Base-by-base conservation (phyloP, 768 basidiomycete genomes). In the Termitomyces sp. region DNA sequence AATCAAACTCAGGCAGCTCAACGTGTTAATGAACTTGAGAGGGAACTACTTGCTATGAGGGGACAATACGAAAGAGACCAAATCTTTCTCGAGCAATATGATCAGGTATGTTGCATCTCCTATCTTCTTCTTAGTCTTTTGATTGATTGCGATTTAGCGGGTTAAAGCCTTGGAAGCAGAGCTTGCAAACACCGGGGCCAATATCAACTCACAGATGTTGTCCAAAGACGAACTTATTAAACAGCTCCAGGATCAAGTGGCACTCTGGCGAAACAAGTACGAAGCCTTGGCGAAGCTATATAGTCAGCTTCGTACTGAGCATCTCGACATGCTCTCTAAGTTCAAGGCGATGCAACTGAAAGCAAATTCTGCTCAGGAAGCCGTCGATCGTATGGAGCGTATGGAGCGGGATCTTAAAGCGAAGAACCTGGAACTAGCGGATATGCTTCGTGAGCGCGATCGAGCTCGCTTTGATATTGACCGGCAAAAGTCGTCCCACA, bases 41-140 rank as follows among this genome's bases (percentile, higher is more conserved):
- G 91, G 54, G 90, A 98, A 71, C 76, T 98, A 51, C 81, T 98
- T 50, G 92, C 83, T 11, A 91, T 98, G 90, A 80, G 95, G 49
- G 95, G 97, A 0, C 97, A 98, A 70, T 99, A 94, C 69, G 97
- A 99, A 74, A 85, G 97, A 13, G 96, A 99, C 67, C 97, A 99
- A 70, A 89, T 99, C 65, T 85, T 99, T 72, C 78, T 99, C 55
- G 96, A 98, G 72, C 95, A 98, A 67, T 99, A 99, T 67, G 97
- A 99, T 69, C 83, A 89, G 44, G 95, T 96, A 73, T 55, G 88
- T 79, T 30, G 31, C 39, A 18, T 39, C 52, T 55, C 24, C 1
- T 30, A 56, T 49, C 49, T 36, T 44, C 34, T 42, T 44, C 34
- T 42, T 7, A 16, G 7, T 58, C n/a, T 48, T 42, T 31, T n/a